Percentiles rank a stretch among this genome's conserved stretches.
These are phyloP conservation scores for Knoxia roxburghii DNA, from an alignment of 257 asterid species.

Conservation along the genomic window DNA sequence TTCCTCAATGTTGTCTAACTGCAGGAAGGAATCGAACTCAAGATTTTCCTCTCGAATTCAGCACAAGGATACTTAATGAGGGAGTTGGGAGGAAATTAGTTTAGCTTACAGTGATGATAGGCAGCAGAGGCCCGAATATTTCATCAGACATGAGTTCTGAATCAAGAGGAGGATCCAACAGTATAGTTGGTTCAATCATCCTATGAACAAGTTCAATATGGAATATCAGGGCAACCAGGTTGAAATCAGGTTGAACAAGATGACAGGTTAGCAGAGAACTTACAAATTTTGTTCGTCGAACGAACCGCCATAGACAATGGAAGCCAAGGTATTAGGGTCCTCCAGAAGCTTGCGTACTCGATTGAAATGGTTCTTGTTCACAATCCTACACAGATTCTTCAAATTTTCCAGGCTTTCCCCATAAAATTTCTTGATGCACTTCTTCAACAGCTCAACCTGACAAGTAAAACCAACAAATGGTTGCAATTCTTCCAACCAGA, in stretches of 20 bases:
- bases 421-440: constrained; percentile 45
- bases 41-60: neutral
- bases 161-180: constrained; percentile 87
- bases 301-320: constrained; percentile 85
- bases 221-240: neutral
- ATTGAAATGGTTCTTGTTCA: constrained; percentile 69
- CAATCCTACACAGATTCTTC: constrained; percentile 65
- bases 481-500: neutral
- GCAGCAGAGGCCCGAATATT: constrained; percentile 93
- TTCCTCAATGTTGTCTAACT: constrained; percentile 76
- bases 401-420: constrained; percentile 51
- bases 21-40: constrained; percentile 15
- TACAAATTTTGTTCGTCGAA: constrained; percentile 56
- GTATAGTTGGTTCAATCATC: constrained; percentile 81
- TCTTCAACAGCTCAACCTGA: constrained; percentile 73
- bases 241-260: neutral
- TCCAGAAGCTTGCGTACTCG: constrained; percentile 57
- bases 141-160: constrained; percentile 79
- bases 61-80: constrained; percentile 8
- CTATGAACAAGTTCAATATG: constrained; percentile 29
- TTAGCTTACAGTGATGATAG: constrained; percentile 79
- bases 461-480: neutral
- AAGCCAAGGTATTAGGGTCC: constrained; percentile 56
- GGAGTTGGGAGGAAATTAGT: too few species aligned
- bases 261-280: constrained; percentile 18